Evolutionary conservation across 2,329 filamentous ascomycete genomes (phyloP), one percentile per base, ranked within the genome.

Genomic region (Talaromyces sp.): DNA sequence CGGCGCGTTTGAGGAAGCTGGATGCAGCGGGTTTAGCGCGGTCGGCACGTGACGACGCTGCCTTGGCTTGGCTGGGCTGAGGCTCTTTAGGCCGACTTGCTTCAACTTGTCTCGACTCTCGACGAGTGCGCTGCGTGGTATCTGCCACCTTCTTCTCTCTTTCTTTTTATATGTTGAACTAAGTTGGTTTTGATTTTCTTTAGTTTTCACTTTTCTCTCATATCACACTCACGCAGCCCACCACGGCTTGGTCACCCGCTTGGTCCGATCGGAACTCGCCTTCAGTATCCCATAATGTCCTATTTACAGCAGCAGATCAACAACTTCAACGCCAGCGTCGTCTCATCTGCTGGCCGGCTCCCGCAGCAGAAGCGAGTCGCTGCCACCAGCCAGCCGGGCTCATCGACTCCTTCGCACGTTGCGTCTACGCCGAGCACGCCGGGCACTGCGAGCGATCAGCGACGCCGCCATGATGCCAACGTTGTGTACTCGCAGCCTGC

Each of bases 401-500:
- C 91, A 84, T 57, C 88, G 85, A 51, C 85, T 86, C 47, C 86
- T 82, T 53, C 88, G 80, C 27, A 83, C 81, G 68, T 69, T 33
- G 68, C 73, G 1, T 75, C 74, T 2, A 72, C 73, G 36, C 65
- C 67, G 25, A 65, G 73, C 7, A 75, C 73, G 7, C 72, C 73
- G 5, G 70, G 72, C 13, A 65, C 71, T 28, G 56, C 67, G 55
- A 59, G 63, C 61, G 73, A 75, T 54, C 28, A 87, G 68, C 78
- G 81, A 63, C 90, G 90, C 71, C 83, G 87, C 9, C 83, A 85
- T 55, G 84, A 84, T 69, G 69, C 70, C 5, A 75, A 77, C 49
- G 75, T 77, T 49, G 74, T 90, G 58, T 93, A 88, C 77, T 93
- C 90, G 60, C 91, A 93, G 77, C 90, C 90, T 22, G 84, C 85